Base-by-base conservation (phyloP, 345 rosid species). In the Ceriops tagal region DNA sequence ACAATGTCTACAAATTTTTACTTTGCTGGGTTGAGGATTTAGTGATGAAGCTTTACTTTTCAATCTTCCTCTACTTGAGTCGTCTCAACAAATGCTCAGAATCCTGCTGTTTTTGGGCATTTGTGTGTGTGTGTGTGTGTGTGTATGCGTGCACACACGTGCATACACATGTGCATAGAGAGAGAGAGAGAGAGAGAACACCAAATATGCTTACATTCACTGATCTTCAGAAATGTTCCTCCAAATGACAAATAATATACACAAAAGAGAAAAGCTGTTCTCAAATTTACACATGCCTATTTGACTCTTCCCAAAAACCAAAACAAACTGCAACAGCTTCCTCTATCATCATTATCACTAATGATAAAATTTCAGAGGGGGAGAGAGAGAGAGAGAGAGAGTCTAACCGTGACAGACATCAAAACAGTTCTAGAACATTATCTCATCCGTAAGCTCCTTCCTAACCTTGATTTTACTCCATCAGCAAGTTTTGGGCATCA, bases 261-360 rank as follows among this genome's bases (percentile, higher is more conserved):
- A 83, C 66, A 73, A 68, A 68, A 70, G 64, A 47, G 70, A 66
- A 66, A 51, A 67, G 81, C 70, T 77, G 75, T 79, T 83, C 81
- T 80, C 88, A 75, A 76, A 87, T 83, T 85, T 85, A 88, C 83
- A 85, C 15, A 13, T 73, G 83, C 85, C 66, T 49, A 73, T 73
- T 76, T 67, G 81, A 78, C 72, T 77, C 80, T 79, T 75, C 72
- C 79, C 64, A 65, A 53, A 57, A 69, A 73, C 62, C 76, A 81
- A 77, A 43, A 72, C 78, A 73, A 28, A 52, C 65, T 60, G 59
- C 62, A 75, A 71, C 73, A 69, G 69, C 78, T 72, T 72, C 62
- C 39, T 63, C 80, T 61, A 78, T 73, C 62, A 65, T 47, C 31
- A 78, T 71, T 53, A 28, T 35, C 53, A 16, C 43, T 37, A 47